These are phyloP conservation scores for Adansonia digitata DNA, from an alignment of 345 rosid genomes.

Conservation along the genomic window DNA sequence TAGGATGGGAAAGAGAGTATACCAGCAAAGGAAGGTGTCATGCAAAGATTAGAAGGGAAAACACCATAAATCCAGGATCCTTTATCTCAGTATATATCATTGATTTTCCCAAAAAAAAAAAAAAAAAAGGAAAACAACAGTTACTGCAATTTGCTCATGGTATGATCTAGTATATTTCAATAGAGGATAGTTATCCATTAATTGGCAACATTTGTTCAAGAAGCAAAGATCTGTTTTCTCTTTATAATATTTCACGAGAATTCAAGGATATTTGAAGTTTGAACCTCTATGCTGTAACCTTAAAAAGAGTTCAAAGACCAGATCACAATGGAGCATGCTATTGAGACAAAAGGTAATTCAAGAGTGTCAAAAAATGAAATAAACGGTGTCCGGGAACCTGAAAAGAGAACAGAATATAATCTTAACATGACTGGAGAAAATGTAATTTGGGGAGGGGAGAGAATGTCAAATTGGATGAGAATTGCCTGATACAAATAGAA, in stretches of 20 bases:
- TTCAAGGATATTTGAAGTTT: neutral
- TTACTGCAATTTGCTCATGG: neutral
- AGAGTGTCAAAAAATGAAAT: neutral
- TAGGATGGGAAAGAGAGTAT: neutral
- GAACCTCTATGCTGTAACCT: neutral
- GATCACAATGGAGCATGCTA: neutral
- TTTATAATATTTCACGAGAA: neutral
- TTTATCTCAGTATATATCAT: neutral
- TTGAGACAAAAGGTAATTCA: neutral
- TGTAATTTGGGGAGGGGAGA: too few species aligned
- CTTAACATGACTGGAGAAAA: too few species aligned
- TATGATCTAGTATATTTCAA: neutral
- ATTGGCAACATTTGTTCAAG: neutral
- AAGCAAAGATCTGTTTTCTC: neutral
- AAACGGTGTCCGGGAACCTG: too few species aligned
- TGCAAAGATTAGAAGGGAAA: neutral
- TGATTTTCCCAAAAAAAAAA: neutral
- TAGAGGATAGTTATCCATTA: neutral
- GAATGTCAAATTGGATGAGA: too few species aligned
- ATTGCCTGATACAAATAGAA: neutral
- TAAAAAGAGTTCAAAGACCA: neutral
- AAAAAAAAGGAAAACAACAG: too few species aligned
- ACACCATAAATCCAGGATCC: neutral
- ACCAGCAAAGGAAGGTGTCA: neutral
- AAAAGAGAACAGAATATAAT: too few species aligned